Evolutionary conservation across 2,329 filamentous ascomycete genomes (phyloP).

Genomic region (Fusarium pseudonygamai): DNA sequence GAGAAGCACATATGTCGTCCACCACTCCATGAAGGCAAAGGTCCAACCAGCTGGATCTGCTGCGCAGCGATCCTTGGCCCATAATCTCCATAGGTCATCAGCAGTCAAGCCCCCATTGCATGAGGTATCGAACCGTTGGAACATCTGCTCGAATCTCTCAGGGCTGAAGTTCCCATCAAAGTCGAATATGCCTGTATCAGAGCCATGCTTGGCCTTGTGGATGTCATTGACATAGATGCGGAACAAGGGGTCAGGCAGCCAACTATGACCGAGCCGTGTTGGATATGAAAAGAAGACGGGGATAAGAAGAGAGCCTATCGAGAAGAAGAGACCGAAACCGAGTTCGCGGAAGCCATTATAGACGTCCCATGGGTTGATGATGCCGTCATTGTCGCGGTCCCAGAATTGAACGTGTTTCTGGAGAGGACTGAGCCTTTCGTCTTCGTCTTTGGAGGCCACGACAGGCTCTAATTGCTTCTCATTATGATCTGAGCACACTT

Average conservation of each 20-base stretch:
- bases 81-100: conserved; percentile 48
- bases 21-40: conserved; percentile 33
- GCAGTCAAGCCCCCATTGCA: conserved; percentile 49
- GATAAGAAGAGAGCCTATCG: conserved; percentile 52
- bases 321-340: conserved; percentile 53
- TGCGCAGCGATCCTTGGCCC: conserved; percentile 51
- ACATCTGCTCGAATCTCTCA: conserved; percentile 60
- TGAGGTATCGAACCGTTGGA: conserved; percentile 55
- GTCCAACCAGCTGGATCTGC: conserved; percentile 36
- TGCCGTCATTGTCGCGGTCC: conserved; percentile 52
- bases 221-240: conserved; percentile 51
- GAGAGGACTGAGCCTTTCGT: conserved; percentile 26
- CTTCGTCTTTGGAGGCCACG: neutral
- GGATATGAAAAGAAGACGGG: conserved; percentile 58
- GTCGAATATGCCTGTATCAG: conserved; percentile 58
- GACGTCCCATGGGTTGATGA: conserved; percentile 52
- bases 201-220: conserved; percentile 57
- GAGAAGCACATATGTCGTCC: conserved; percentile 60
- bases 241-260: conserved; percentile 51
- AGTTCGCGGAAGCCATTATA: conserved; percentile 53
- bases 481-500: neutral
- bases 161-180: conserved; percentile 58
- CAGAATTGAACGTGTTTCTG: conserved; percentile 55
- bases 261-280: conserved; percentile 47
- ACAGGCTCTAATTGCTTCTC: fast-evolving